Percentiles rank a stretch among this genome's conserved stretches.
Conservation (phyloP, 352 stramenopile genomes). For the Phytophthora constricta region DNA sequence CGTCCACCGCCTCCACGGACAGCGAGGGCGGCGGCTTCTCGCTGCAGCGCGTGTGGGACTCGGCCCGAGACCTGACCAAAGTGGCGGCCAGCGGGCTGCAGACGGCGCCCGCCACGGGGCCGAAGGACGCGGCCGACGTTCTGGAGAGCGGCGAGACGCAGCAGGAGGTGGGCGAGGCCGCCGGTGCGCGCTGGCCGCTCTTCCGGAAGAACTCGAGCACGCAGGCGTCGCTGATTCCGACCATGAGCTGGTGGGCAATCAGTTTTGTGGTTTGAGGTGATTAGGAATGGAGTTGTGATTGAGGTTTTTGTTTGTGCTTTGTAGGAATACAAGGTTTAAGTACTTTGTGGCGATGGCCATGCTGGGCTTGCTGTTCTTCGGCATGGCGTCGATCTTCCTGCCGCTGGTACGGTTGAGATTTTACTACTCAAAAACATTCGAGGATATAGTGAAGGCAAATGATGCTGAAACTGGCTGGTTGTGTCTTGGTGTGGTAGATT, state of each 20-base stretch:
- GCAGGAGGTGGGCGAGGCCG: constrained; percentile 26
- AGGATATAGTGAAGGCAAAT: background rate
- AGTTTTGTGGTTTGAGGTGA: background rate
- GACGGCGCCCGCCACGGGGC: constrained; percentile 9
- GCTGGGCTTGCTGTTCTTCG: constrained; percentile 80
- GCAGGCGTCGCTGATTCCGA: constrained; percentile 41
- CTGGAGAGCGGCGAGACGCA: constrained; percentile 57
- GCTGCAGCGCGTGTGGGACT: constrained; percentile 71
- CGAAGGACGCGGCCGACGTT: constrained; percentile 36
- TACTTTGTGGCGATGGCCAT: constrained; percentile 81
- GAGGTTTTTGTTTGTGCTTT: background rate
- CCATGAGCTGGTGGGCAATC: constrained; percentile 61
- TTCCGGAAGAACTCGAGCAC: constrained; percentile 50
- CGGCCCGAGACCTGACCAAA: constrained; percentile 61
- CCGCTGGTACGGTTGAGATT: constrained; percentile 46
- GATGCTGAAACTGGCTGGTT: background rate
- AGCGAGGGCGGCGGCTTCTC: constrained; percentile 40
- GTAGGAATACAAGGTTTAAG: constrained; percentile 82
- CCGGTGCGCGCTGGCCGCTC: constrained; percentile 43
- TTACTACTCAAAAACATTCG: background rate
- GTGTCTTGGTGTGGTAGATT: constrained; percentile 43
- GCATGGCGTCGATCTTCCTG: constrained; percentile 83
- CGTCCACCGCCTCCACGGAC: constrained; percentile 42
- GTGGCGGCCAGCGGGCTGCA: constrained; percentile 24
- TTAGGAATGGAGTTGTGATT: background rate